A percentile compares a stretch with the other conserved stretches of the same genome.
Conservation (phyloP, 148 eudicot species). For the Polygonum aviculare region DNA sequence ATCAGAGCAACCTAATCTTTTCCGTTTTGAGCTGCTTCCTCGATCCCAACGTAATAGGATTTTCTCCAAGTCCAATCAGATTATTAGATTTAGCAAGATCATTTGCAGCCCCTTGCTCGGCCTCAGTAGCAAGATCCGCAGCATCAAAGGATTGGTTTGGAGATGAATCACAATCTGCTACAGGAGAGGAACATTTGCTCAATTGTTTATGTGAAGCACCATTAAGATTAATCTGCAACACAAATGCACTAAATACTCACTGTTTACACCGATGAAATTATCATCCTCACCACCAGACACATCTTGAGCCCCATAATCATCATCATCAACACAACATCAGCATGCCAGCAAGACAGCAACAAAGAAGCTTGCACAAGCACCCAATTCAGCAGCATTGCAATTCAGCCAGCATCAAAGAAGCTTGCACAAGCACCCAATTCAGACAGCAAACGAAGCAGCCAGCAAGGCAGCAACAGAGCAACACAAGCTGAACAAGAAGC, state of each 20-base stretch:
- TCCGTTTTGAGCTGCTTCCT: slow-evolving; percentile 1
- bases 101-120: slow-evolving; percentile 1
- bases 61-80: slow-evolving; percentile 3
- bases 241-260: not conserved
- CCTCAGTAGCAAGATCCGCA: slow-evolving; percentile 6
- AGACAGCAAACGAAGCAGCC: no score
- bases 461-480: no score
- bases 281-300: no score
- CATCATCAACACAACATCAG: no score
- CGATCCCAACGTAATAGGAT: slow-evolving; percentile 11
- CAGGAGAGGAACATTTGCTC: not conserved
- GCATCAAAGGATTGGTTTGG: not conserved
- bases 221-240: not conserved
- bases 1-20: not conserved
- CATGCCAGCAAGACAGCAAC: no score
- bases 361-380: no score
- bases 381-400: no score
- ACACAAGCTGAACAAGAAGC: no score
- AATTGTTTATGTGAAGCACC: not conserved
- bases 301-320: slow-evolving; percentile 2
- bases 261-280: no score
- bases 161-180: slow-evolving; percentile 7
- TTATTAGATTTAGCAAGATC: not conserved
- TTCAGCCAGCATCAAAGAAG: no score
- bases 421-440: no score